A percentile compares a stretch with the other conserved stretches of the same genome.
phyloP scores from a whole-genome alignment of 257 asterid genomes.

The Nicotiana paniculata region DNA sequence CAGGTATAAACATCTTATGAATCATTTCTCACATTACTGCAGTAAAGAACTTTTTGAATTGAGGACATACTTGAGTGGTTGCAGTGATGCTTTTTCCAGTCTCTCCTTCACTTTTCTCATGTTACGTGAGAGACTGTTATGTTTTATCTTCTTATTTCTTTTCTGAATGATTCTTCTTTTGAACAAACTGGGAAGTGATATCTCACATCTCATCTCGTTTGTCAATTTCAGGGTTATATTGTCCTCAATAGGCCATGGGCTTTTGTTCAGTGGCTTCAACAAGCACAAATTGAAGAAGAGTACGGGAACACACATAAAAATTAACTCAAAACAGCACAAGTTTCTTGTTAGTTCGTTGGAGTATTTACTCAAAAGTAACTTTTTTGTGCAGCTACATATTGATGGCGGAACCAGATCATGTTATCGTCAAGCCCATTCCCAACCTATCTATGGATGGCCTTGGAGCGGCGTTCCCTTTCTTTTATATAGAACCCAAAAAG shows the following conservation, averaged over 20 bases:
- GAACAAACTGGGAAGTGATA: background rate
- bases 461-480: constrained; percentile 92
- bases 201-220: constrained; percentile 15
- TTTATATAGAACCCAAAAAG: constrained; percentile 88
- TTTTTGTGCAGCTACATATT: constrained; percentile 61
- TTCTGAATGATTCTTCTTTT: background rate
- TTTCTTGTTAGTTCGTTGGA: background rate
- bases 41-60: constrained; percentile 1
- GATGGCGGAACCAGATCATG: constrained; percentile 96
- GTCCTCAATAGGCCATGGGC: constrained; percentile 99
- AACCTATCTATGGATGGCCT: constrained; percentile 64
- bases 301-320: constrained; percentile 21
- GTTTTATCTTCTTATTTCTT: background rate
- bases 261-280: constrained; percentile 97
- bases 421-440: constrained; percentile 87
- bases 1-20: background rate
- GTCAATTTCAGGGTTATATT: constrained; percentile 71
- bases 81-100: background rate
- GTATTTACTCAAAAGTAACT: background rate
- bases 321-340: background rate
- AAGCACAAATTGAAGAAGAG: constrained; percentile 88
- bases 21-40: background rate
- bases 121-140: background rate
- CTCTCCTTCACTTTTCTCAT: background rate
- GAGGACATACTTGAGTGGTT: background rate